Conservation (phyloP, 257 asterid genomes). For the Rehmannia glutinosa region DNA sequence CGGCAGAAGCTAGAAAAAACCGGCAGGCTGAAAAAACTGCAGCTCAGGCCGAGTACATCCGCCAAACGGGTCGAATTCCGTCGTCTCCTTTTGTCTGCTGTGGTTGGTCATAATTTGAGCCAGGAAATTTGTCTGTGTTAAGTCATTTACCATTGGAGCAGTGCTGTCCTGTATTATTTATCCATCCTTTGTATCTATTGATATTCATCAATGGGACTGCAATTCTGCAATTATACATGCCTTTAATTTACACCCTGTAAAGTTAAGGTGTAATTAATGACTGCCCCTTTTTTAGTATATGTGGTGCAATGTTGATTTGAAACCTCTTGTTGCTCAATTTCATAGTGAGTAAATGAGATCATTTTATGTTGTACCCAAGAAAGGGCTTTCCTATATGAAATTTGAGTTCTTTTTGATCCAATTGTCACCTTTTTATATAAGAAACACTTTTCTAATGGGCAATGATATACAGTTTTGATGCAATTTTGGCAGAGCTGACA, state of each 20-base stretch:
- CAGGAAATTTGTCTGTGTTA: neutral
- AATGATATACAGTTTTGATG: no score
- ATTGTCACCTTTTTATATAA: no score
- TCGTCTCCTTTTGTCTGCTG: slow-evolving; percentile 65
- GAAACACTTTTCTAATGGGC: no score
- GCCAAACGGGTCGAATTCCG: slow-evolving; percentile 82
- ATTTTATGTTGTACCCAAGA: no score
- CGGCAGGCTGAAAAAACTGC: slow-evolving; percentile 68
- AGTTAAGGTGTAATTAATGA: slow-evolving; percentile 19
- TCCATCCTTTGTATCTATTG: slow-evolving; percentile 16
- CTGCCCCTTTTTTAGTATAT: slow-evolving; percentile 15
- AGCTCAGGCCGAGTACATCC: slow-evolving; percentile 70
- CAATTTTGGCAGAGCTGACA: no score
- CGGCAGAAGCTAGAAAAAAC: slow-evolving; percentile 68
- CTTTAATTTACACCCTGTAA: slow-evolving; percentile 27
- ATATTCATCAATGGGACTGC: slow-evolving; percentile 19
- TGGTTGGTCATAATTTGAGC: slow-evolving; percentile 57
- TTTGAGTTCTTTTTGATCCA: no score
- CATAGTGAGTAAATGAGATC: no score
- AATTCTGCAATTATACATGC: slow-evolving; percentile 23
- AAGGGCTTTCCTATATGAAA: no score
- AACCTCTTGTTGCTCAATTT: neutral
- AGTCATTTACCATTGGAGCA: slow-evolving; percentile 5
- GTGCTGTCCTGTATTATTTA: neutral
- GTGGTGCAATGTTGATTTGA: slow-evolving; percentile 7